Evolutionary conservation across 2,329 filamentous ascomycete species (phyloP).

Genomic region (Calonectria naviculata): DNA sequence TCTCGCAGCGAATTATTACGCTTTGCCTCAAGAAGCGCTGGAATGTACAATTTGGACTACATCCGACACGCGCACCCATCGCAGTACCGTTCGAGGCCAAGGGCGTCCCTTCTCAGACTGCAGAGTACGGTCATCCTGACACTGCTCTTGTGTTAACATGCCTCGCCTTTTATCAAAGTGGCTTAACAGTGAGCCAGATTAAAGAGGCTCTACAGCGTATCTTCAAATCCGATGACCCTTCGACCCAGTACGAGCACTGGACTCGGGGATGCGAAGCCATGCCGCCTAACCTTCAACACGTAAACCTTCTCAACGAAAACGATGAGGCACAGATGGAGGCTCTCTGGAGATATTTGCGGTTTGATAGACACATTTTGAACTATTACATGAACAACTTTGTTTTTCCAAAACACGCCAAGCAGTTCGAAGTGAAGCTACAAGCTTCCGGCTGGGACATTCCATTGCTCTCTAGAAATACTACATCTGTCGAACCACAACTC

Average conservation of each 20-base stretch:
- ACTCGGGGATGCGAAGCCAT: constrained; percentile 50
- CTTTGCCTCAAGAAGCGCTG: constrained; percentile 67
- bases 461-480: constrained; percentile 42
- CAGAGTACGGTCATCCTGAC: constrained; percentile 77
- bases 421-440: constrained; percentile 72
- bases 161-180: constrained; percentile 74
- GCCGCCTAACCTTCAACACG: constrained; percentile 59
- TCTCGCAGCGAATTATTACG: constrained; percentile 68
- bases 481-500: constrained; percentile 23
- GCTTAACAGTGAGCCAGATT: constrained; percentile 61
- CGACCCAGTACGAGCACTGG: constrained; percentile 66
- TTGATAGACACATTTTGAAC: constrained; percentile 60
- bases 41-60: constrained; percentile 60
- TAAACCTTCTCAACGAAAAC: constrained; percentile 69
- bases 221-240: constrained; percentile 65
- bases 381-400: constrained; percentile 73
- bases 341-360: constrained; percentile 62
- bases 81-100: constrained; percentile 77
- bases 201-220: constrained; percentile 61
- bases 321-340: constrained; percentile 62
- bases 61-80: constrained; percentile 65
- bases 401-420: constrained; percentile 72
- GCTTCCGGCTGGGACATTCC: constrained; percentile 77
- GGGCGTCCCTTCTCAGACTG: constrained; percentile 69
- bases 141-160: constrained; percentile 74